Evolutionary conservation across 2,329 filamentous ascomycete species (phyloP), one percentile per base, ranked within the genome.

Genomic region (Penicillium sp.): DNA sequence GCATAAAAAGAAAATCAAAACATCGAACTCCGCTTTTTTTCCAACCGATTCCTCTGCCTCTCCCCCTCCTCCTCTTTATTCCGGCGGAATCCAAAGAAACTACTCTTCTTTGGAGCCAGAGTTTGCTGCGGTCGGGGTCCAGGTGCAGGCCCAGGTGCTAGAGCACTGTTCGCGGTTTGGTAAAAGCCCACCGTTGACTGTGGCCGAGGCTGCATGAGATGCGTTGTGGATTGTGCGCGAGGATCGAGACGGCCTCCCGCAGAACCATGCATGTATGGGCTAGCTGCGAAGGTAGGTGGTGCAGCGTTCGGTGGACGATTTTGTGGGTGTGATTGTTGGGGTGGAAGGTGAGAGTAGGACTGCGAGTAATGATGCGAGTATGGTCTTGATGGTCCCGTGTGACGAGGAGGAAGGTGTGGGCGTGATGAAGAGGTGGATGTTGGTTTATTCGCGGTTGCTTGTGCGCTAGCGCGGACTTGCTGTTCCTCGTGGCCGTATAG

Each of bases 401-500:
- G 67, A 56, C 53, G 71, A 57, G 44, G 66, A 51, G 54, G 74
- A 53, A 63, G 64, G 24, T 67, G 54, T 26, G 58, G 68, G 57
- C 61, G 61, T 15, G 67, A 30, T 28, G 65, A 54, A 50, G 62
- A 47, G 26, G 45, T 37, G 28, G 55, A 51, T 6, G 13, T n/a
- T n/a, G 35, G 51, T 40, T 28, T 30, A 59, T 60, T 47, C 61
- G 62, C 8, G 53, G 61, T 40, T 68, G 68, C 35, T 7, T 28
- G 24, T 17, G 38, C 40, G 17, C 24, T 44, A 17, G 58, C 65
- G 33, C 76, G 73, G 8, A 62, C 73, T 56, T 70, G 68, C 65
- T 78, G 59, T 64, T 81, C 76, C 70, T 82, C 75, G 60, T 72
- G 68, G 50, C 85, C 86, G 65, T 88, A 89, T 53, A 86, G 70